Evolutionary conservation across 305 asterid genomes (phyloP).

Genomic region (Fraxinus dipetala): DNA sequence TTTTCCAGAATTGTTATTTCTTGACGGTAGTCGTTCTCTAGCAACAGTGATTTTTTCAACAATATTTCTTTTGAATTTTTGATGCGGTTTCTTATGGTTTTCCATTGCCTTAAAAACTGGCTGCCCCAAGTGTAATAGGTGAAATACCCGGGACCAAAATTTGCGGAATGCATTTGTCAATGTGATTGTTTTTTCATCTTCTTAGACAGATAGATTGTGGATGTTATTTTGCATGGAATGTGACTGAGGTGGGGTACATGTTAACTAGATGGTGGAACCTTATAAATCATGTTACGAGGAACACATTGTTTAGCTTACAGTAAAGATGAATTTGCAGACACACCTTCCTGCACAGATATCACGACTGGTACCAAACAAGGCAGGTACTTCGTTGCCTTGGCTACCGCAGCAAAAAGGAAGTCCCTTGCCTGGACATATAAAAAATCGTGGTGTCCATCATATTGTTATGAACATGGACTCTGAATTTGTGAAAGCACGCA

Average conservation of each 20-base stretch:
- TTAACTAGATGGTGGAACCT: slow-evolving; percentile 18
- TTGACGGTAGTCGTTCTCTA: neutral
- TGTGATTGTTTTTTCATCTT: slow-evolving; percentile 13
- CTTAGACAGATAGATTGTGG: slow-evolving; percentile 26
- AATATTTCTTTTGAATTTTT: neutral
- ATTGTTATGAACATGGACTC: slow-evolving; percentile 51
- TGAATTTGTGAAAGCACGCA: slow-evolving; percentile 51
- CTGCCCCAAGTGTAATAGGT: neutral
- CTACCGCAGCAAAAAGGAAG: slow-evolving; percentile 64
- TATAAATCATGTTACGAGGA: slow-evolving; percentile 23
- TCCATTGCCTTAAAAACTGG: neutral
- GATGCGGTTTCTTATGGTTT: neutral
- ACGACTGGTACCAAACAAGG: slow-evolving; percentile 69
- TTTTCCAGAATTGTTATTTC: neutral
- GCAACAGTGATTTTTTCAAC: neutral
- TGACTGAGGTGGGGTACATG: slow-evolving; percentile 7
- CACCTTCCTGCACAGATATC: slow-evolving; percentile 74
- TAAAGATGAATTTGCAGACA: slow-evolving; percentile 65
- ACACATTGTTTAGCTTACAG: slow-evolving; percentile 24
- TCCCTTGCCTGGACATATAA: slow-evolving; percentile 59
- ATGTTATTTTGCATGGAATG: slow-evolving; percentile 16
- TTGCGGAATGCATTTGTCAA: neutral
- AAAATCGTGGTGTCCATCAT: slow-evolving; percentile 56
- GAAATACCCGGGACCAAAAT: neutral
- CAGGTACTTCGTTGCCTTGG: slow-evolving; percentile 53